These are phyloP conservation scores for Phytophthora lateralis DNA, from an alignment of 352 stramenopile species.

Conservation along the genomic window DNA sequence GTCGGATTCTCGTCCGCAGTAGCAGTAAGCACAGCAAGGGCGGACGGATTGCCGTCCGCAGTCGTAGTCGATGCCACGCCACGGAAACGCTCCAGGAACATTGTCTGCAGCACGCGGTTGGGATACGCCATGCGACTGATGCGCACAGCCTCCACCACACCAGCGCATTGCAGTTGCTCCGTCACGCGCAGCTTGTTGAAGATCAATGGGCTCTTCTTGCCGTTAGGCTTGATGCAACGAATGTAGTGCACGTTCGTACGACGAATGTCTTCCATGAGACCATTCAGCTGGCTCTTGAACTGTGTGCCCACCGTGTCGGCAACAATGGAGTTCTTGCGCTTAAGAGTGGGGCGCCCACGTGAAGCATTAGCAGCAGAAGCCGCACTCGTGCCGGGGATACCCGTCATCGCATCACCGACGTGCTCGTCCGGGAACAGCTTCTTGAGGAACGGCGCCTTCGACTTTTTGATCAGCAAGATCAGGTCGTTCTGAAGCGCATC, in stretches of 20 bases:
- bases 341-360: slow-evolving; percentile 45
- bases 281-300: slow-evolving; percentile 94
- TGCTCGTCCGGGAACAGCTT: slow-evolving; percentile 81
- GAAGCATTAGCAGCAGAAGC: slow-evolving; percentile 20
- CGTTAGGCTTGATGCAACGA: slow-evolving; percentile 99
- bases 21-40: slow-evolving; percentile 41
- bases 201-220: slow-evolving; percentile 89
- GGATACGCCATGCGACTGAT: slow-evolving; percentile 98
- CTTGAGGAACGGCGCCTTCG: slow-evolving; percentile 71
- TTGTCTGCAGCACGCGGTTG: slow-evolving; percentile 93
- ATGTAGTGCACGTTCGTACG: slow-evolving; percentile 98
- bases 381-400: slow-evolving; percentile 37
- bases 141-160: slow-evolving; percentile 98
- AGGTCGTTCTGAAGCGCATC: slow-evolving; percentile 95
- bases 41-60: slow-evolving; percentile 26
- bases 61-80: slow-evolving; percentile 47
- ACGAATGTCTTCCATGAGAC: slow-evolving; percentile 95
- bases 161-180: slow-evolving; percentile 97
- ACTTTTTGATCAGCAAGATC: slow-evolving; percentile 79
- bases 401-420: slow-evolving; percentile 50
- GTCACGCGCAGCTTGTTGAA: slow-evolving; percentile 94
- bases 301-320: slow-evolving; percentile 87
- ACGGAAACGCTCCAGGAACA: slow-evolving; percentile 88
- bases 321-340: slow-evolving; percentile 84
- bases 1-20: slow-evolving; percentile 43